Evolutionary conservation across 176 grass and related monocot species (phyloP), one percentile per base, ranked within the genome.

Genomic region (Musa troglodytarum): DNA sequence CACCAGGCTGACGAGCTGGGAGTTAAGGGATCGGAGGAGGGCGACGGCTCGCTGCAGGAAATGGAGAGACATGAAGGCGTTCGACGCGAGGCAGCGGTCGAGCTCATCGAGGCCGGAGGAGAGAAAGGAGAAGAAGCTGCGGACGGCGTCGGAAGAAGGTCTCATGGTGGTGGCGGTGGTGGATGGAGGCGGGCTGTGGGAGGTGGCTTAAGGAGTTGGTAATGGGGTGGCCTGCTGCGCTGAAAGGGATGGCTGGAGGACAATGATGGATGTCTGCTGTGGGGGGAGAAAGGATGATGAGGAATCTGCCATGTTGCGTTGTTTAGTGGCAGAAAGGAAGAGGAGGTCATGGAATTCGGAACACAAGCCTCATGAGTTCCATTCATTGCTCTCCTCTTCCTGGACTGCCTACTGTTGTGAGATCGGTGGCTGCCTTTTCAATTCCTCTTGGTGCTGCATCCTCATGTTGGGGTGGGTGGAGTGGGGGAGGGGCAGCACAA

Each of bases 1-100:
- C 50, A 72, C 70, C 70, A 72, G 70, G 1, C 19, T 11, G 70
- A 24, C 53, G 70, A 72, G 70, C 50, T 72, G 70, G 50, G 70
- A 72, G 21, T 72, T 49, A 14, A 54, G 52, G 50, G 70, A 23
- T 49, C 70, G 70, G 20, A 72, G 70, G 70, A 72, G 19, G 19
- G 70, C 50, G 20, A 72, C 21, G 70, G 70, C 70, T 10, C 51
- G 70, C 70, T 72, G 70, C 50, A 72, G 50, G 50, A 54, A 54
- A 2, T 53, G 70, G 70, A 72, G 20, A 19, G 70, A 72, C 70
- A 72, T 72, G 70, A 72, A 72, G 70, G n/a, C 6, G 70, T 24
- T 25, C n/a, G 70, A 53, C 0, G 70, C 14, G 50, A 72, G 70
- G 50, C 34, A 43, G 34, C 34, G 34, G 34, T 53, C 70, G 70